phyloP scores from a whole-genome alignment of 2,329 filamentous ascomycete genomes.

The Sphaceloma murrayae region DNA sequence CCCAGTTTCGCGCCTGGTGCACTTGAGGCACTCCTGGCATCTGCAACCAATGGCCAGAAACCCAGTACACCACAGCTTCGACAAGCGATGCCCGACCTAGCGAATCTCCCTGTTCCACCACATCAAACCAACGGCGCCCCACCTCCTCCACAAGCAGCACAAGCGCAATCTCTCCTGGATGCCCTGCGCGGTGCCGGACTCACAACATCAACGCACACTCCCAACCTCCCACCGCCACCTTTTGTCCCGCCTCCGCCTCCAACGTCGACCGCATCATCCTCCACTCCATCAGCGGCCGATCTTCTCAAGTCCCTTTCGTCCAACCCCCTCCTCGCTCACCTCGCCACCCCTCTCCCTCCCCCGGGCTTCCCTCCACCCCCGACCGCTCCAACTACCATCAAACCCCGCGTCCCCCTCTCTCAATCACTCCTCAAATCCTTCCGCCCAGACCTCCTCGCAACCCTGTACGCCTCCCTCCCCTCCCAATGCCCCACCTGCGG shows the following conservation, averaged over 20 bases:
- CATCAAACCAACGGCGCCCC: constrained; percentile 15
- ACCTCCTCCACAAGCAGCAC: constrained; percentile 18
- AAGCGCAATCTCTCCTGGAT: constrained; percentile 18
- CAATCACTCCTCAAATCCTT: constrained; percentile 36
- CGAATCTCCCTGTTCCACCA: constrained; percentile 22
- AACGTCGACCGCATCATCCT: too few species aligned
- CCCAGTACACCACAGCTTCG: constrained; percentile 31
- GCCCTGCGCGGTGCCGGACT: constrained; percentile 21
- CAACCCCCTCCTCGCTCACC: constrained; percentile 20
- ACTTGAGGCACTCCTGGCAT: constrained; percentile 27
- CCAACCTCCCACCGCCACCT: background rate
- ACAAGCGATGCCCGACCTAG: constrained; percentile 26
- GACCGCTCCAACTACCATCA: constrained; percentile 7
- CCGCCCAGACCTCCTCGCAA: constrained; percentile 62
- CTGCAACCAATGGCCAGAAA: constrained; percentile 29
- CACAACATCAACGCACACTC: constrained; percentile 10
- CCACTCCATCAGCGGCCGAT: constrained; percentile 19
- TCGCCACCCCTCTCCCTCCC: constrained; percentile 5
- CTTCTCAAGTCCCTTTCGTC: constrained; percentile 21
- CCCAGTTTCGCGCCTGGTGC: constrained; percentile 25
- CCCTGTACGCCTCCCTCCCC: constrained; percentile 70
- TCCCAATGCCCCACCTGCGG: constrained; percentile 89
- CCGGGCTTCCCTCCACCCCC: constrained; percentile 10
- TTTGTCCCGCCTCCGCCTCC: constrained; percentile 1
- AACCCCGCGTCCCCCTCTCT: constrained; percentile 22